Evolutionary conservation across 1,139 yeast genomes (phyloP), one percentile per base, ranked within the genome.

Genomic region (Scheffersomyces illinoinensis): DNA sequence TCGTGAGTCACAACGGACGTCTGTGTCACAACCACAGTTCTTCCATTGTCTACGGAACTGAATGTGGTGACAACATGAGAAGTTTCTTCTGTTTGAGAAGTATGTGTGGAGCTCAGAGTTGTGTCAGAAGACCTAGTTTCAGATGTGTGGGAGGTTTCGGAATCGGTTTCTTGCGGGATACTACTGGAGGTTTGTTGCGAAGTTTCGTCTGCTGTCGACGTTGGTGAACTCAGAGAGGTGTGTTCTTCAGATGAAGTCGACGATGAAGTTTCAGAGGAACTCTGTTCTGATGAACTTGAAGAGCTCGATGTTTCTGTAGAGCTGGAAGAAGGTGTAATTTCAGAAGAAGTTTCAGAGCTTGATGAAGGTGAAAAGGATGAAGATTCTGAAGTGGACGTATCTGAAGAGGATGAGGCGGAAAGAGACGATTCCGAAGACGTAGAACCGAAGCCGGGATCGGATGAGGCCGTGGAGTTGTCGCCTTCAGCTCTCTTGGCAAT

Each of bases 1-100:
- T 68, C 64, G 53, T 64, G 61, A 17, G 73, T 60, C 12, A 75
- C 68, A 17, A 76, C 54, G 10, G 81, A 71, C 1, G 84, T 79
- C 57, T 69, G 69, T 18, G 84, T 79, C 19, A 80, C 80, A 19
- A 78, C 63, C 1, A 80, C 71, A 1, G 83, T 78, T 43, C 59
- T 68, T 10, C 84, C 84, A 57, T 73, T 71, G 56, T 72, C 73
- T 1, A 73, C 77, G 2, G 82, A 76, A 12, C 70, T 67, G 59
- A 67, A 70, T 0, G 80, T 76, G 19, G 79, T 75, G 8, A 66
- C 63, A 39, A 66, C 61, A 18, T 63, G 59, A 18, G 71, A 63
- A 17, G 65, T 55, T 8, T 57, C 19, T 21, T 52, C 50, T 12
- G 52, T 14, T 18, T 17, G 46, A 18, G 54, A 58, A 18, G 61